Evolutionary conservation across 2,329 filamentous ascomycete species (phyloP).

Genomic region (Botrytis pseudocinerea): DNA sequence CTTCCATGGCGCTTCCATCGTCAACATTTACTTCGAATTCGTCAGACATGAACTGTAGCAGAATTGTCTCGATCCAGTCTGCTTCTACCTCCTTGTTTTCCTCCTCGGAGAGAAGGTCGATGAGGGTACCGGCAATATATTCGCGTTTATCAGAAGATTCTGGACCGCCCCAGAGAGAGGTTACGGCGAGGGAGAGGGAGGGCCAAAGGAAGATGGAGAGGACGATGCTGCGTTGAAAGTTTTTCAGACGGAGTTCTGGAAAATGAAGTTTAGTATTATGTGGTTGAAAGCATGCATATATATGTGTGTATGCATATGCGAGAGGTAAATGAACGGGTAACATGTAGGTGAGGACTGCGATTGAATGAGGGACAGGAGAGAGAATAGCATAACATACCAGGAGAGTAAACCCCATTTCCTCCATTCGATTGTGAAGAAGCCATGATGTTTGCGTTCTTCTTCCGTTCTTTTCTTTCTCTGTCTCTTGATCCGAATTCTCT

Average conservation of each 20-base stretch:
- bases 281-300: slow-evolving; percentile 14
- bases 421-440: slow-evolving; percentile 1
- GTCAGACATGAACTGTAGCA: slow-evolving; percentile 90
- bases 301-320: not conserved
- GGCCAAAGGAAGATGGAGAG: slow-evolving; percentile 86
- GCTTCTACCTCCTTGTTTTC: slow-evolving; percentile 63
- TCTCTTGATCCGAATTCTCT: not conserved
- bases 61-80: slow-evolving; percentile 78
- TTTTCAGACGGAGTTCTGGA: slow-evolving; percentile 49
- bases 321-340: not conserved
- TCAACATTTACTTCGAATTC: slow-evolving; percentile 94
- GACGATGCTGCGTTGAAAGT: slow-evolving; percentile 85
- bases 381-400: not conserved
- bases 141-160: slow-evolving; percentile 85
- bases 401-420: slow-evolving; percentile 19
- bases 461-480: not conserved
- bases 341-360: not conserved
- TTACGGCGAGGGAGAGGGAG: slow-evolving; percentile 81
- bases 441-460: not conserved
- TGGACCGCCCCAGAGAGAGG: slow-evolving; percentile 84
- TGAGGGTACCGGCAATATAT: slow-evolving; percentile 89
- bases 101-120: slow-evolving; percentile 65
- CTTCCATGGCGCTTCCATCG: slow-evolving; percentile 76
- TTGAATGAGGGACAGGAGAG: not conserved
- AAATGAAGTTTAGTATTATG: not conserved